These are phyloP conservation scores for Pythium phragmiticola DNA, from an alignment of 352 stramenopile species.

Conservation along the genomic window DNA sequence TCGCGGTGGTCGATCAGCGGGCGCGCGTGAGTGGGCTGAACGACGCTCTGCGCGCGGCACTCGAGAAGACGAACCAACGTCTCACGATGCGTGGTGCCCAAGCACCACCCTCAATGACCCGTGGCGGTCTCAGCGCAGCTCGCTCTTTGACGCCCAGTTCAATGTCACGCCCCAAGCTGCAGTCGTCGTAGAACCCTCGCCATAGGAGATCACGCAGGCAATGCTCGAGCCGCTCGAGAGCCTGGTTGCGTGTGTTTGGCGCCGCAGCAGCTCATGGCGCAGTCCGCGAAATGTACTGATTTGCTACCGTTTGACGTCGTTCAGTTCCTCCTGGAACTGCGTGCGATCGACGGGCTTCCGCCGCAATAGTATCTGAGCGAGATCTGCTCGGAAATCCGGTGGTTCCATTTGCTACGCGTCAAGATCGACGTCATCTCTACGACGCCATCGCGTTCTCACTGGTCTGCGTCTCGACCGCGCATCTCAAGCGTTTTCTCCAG, in stretches of 20 bases:
- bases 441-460: slow-evolving; percentile 78
- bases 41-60: slow-evolving; percentile 46
- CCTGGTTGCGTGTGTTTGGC: slow-evolving; percentile 61
- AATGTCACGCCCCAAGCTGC: slow-evolving; percentile 30
- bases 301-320: slow-evolving; percentile 85
- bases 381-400: slow-evolving; percentile 67
- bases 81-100: not conserved
- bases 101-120: slow-evolving; percentile 12
- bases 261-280: slow-evolving; percentile 59
- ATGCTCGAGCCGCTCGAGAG: slow-evolving; percentile 82
- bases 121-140: slow-evolving; percentile 52
- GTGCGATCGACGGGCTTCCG: slow-evolving; percentile 29
- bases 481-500: slow-evolving; percentile 73
- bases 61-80: slow-evolving; percentile 13
- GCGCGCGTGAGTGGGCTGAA: slow-evolving; percentile 36
- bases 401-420: slow-evolving; percentile 69
- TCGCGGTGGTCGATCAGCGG: no score
- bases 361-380: slow-evolving; percentile 35
- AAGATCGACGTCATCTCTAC: slow-evolving; percentile 68
- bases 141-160: slow-evolving; percentile 84
- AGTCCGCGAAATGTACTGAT: slow-evolving; percentile 81
- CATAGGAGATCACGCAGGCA: slow-evolving; percentile 66
- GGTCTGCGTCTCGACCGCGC: slow-evolving; percentile 68
- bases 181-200: slow-evolving; percentile 62
- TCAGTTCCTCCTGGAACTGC: slow-evolving; percentile 58